phyloP scores from a whole-genome alignment of 176 grass and related monocot species.

The Carex pumila region DNA sequence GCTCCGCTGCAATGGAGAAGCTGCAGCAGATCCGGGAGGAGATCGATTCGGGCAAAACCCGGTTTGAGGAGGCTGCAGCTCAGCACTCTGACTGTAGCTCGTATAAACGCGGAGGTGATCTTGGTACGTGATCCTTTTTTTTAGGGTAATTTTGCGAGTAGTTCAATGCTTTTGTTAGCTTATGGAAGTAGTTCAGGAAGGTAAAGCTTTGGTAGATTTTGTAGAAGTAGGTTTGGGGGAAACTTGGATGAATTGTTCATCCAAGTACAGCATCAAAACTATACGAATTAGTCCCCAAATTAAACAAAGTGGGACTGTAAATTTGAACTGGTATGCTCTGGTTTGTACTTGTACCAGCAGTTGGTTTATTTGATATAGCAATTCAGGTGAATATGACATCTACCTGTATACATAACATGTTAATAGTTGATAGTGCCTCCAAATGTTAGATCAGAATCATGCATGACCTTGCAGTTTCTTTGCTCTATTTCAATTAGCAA shows the following conservation, averaged over 20 bases:
- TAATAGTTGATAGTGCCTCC: neutral
- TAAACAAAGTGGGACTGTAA: neutral
- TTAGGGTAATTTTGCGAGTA: slow-evolving; percentile 5
- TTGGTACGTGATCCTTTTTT: slow-evolving; percentile 35
- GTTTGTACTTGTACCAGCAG: neutral
- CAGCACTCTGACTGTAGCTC: slow-evolving; percentile 83
- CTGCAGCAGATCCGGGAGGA: slow-evolving; percentile 52
- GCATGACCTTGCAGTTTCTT: neutral
- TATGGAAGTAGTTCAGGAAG: neutral
- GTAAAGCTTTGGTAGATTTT: neutral
- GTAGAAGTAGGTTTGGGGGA: neutral
- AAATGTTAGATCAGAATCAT: neutral
- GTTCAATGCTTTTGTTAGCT: neutral
- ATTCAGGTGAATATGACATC: neutral
- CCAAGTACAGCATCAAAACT: neutral
- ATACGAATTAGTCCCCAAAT: neutral
- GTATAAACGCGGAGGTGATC: slow-evolving; percentile 87
- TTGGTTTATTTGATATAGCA: neutral
- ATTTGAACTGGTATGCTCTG: neutral
- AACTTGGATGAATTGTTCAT: neutral
- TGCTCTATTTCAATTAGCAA: neutral
- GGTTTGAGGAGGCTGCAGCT: slow-evolving; percentile 58
- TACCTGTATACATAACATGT: neutral
- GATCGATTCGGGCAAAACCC: slow-evolving; percentile 47
- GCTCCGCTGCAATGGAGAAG: slow-evolving; percentile 61